phyloP scores from a whole-genome alignment of 73 alveolate genomes.

The Tetrahymena elliotti region DNA sequence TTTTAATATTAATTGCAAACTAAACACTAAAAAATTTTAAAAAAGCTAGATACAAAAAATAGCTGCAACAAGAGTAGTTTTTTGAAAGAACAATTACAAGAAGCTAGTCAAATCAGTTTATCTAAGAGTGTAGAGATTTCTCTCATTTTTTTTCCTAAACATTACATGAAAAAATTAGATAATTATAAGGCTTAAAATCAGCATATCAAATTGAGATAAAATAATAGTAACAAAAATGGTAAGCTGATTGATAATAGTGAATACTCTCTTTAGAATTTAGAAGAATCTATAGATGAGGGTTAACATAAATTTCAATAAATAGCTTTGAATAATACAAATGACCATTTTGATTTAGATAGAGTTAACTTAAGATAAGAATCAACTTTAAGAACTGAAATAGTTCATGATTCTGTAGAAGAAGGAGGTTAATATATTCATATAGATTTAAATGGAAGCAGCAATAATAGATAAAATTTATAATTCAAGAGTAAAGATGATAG shows the following conservation, averaged over 20 bases:
- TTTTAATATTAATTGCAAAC: not conserved
- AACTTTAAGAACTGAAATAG: not conserved
- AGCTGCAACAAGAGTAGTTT: not conserved
- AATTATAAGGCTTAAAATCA: not conserved
- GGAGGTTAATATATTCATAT: not conserved
- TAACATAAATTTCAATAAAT: not conserved
- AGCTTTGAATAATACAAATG: not conserved
- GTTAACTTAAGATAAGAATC: not conserved
- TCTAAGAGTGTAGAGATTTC: not conserved
- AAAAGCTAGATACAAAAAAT: not conserved
- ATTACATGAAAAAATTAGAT: not conserved
- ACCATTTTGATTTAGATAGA: not conserved
- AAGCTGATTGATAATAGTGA: not conserved
- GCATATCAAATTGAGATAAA: not conserved
- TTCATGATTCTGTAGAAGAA: not conserved
- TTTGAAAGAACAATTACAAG: not conserved
- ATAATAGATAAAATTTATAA: not conserved
- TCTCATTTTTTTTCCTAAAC: not conserved
- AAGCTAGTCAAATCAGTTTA: not conserved
- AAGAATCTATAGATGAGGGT: not conserved
- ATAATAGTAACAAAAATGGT: not conserved
- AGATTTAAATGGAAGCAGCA: not conserved
- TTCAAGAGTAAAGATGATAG: not conserved
- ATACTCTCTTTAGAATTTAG: not conserved
- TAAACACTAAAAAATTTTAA: no score